These are phyloP conservation scores for Backusella luteola DNA, from an alignment of 192 early-diverging fungal species.

Conservation along the genomic window DNA sequence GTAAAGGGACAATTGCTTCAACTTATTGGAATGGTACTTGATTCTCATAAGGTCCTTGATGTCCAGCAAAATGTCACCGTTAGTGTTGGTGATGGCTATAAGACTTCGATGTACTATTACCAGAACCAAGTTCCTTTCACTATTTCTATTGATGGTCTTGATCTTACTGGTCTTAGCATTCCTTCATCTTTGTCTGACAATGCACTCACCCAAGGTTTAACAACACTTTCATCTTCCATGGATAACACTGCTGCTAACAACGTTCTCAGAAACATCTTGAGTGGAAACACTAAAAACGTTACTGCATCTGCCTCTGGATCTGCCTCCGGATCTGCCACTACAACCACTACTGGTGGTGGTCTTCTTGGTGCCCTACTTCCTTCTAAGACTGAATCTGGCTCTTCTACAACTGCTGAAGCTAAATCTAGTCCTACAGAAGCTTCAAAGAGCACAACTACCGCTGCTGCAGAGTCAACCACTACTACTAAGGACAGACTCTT, in stretches of 20 bases:
- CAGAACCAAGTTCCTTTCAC: slow-evolving; percentile 8
- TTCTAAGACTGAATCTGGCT: background rate
- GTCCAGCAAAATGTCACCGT: slow-evolving; percentile 7
- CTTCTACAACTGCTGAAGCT: background rate
- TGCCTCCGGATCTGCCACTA: background rate
- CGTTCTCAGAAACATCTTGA: background rate
- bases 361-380: background rate
- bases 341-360: background rate
- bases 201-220: background rate
- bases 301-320: background rate
- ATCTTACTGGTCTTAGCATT: background rate
- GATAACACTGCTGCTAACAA: background rate
- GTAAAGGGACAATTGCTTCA: background rate
- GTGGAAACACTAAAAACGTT: background rate
- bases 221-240: background rate
- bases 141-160: background rate
- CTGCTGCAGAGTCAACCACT: background rate
- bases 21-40: background rate
- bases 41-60: background rate
- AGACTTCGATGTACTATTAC: slow-evolving; percentile 5
- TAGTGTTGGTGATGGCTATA: background rate
- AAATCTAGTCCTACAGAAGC: background rate
- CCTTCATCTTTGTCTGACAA: background rate
- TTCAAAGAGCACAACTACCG: background rate
- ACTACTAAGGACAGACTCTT: background rate